Evolutionary conservation across 2,329 filamentous ascomycete genomes (phyloP), one percentile per base, ranked within the genome.

Genomic region (Incumbomyces lentus): DNA sequence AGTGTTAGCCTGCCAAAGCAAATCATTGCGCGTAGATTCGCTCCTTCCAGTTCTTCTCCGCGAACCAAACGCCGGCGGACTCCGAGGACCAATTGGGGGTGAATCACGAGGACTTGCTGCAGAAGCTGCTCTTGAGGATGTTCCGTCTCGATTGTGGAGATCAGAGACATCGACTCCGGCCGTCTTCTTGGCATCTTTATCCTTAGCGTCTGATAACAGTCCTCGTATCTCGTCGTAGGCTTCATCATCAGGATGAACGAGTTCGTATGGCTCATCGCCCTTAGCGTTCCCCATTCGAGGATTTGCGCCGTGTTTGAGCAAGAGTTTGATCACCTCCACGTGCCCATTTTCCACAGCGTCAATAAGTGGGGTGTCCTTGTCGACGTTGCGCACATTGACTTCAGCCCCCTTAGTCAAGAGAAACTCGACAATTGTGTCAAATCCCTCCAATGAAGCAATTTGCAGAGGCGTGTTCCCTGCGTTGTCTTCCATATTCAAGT

Each of bases 281-380:
- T 88, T 84, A n/a, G 86, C 81, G 61, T 96, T 95, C 39, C 88
- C 82, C 55, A 88, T 85, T 41, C 88, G 81, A 40, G 92, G 92
- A 60, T 98, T 93, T 11, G 94, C 90, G 10, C 89, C 90, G 47
- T 89, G 83, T 46, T 84, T 79, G 2, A 98, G 72, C 30, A 98
- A 70, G 8, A 95, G 71, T 58, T 81, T 86, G 35, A 98, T 85
- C 3, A 96, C 90, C 14, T 84, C 85, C 6, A 95, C 63, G 60
- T 98, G 89, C 1, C 86, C 86, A 59, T 98, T 98, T 57, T 96
- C 92, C 22, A 96, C 88, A 4, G 92, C 92, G 68, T 98, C 92
- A 45, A 98, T 82, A 31, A 98, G 74, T 22, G 92, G 92, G 0
- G 92, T 96, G 59, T 98, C 92, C 59, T 86, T 87, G 57, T 88